Conservation (phyloP, 352 stramenopile genomes). For the Pythium aristosporum region DNA sequence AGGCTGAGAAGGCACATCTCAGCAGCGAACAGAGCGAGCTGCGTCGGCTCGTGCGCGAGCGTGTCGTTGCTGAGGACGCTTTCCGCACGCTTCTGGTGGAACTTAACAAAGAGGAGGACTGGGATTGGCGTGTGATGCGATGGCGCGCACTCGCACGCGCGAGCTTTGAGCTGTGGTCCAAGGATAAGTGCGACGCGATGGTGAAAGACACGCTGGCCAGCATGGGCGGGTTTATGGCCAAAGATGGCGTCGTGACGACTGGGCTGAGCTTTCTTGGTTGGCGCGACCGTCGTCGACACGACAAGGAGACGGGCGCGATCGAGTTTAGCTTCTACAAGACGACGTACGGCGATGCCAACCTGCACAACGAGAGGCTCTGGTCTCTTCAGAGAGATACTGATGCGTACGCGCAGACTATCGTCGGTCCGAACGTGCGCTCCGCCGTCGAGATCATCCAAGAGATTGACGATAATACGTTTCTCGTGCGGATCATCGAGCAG, state of each 20-base stretch:
- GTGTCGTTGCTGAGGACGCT: not conserved
- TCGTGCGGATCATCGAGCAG: too few species aligned
- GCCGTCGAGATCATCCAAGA: too few species aligned
- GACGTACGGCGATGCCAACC: not conserved
- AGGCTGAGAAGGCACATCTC: not conserved
- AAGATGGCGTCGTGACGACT: constrained; percentile 11
- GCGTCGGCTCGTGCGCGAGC: not conserved
- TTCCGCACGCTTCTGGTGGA: not conserved
- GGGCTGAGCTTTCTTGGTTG: constrained; percentile 18
- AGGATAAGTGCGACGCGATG: not conserved
- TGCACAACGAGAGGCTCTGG: too few species aligned
- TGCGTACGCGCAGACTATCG: too few species aligned
- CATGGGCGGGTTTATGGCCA: not conserved
- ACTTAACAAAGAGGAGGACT: constrained; percentile 2
- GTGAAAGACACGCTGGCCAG: not conserved
- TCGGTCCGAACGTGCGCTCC: too few species aligned
- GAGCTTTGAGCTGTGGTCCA: constrained; percentile 4
- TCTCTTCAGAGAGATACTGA: too few species aligned
- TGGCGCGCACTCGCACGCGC: constrained; percentile 7
- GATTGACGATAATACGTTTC: too few species aligned
- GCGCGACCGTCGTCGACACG: constrained; percentile 13
- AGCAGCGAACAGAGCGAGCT: not conserved
- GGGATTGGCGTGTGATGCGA: constrained; percentile 4
- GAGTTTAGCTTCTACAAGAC: constrained; percentile 22
- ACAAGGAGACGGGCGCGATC: constrained; percentile 3